These are phyloP conservation scores for Leucocoprinus leucothites DNA, from an alignment of 768 basidiomycete genomes.

Conservation along the genomic window DNA sequence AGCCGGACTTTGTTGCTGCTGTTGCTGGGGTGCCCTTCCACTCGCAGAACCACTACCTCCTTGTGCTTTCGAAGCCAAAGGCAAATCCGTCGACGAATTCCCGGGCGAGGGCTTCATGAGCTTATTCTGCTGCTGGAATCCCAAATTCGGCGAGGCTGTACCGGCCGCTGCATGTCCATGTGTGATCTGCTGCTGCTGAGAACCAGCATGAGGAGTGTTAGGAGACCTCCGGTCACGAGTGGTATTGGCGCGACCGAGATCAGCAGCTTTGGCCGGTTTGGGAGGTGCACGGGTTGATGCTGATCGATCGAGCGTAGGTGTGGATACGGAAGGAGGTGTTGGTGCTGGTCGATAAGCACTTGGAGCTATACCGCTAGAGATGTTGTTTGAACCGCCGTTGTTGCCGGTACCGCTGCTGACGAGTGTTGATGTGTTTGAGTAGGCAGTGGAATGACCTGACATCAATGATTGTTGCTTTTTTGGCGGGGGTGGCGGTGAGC, in stretches of 20 bases:
- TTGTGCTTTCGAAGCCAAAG: conserved; percentile 36
- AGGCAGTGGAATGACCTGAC: too few species aligned
- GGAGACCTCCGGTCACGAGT: conserved; percentile 60
- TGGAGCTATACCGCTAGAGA: conserved; percentile 25
- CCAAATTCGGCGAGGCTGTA: conserved; percentile 18
- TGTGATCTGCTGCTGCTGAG: too few species aligned
- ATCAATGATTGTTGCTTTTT: too few species aligned
- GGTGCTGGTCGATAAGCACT: conserved; percentile 74
- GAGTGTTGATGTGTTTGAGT: conserved; percentile 23
- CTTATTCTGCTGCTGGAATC: conserved; percentile 30
- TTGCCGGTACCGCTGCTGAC: conserved; percentile 19
- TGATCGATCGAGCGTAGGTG: conserved; percentile 80
- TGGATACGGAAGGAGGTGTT: conserved; percentile 60
- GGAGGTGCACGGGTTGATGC: conserved; percentile 78
- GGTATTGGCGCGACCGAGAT: conserved; percentile 67
- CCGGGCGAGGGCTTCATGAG: conserved; percentile 52
- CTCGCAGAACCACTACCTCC: conserved; percentile 13
- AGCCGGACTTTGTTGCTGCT: conserved; percentile 60
- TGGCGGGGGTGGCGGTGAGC: too few species aligned
- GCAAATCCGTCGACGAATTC: conserved; percentile 57
- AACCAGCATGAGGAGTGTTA: conserved; percentile 20
- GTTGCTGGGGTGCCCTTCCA: conserved; percentile 33
- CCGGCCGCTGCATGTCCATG: too few species aligned
- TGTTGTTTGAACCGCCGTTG: too few species aligned
- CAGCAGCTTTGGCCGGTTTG: conserved; percentile 44